A percentile compares a stretch with the other conserved stretches of the same genome.
These are phyloP conservation scores for Mallotus nudiflorus DNA, from an alignment of 345 rosid species.

Conservation along the genomic window DNA sequence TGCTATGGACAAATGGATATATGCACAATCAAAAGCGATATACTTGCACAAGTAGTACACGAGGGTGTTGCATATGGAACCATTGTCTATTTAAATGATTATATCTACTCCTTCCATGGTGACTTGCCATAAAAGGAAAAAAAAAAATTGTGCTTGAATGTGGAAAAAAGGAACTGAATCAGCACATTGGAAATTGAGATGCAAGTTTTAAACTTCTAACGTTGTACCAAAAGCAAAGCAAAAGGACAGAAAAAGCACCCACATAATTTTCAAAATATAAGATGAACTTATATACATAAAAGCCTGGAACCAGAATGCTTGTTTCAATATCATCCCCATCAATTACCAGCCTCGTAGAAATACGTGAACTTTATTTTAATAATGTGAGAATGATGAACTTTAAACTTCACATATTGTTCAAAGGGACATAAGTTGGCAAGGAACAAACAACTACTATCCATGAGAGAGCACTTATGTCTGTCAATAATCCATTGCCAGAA, in stretches of 20 bases:
- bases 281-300: not conserved
- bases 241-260: not conserved
- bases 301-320: not conserved
- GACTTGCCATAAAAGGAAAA: too few species aligned
- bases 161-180: not conserved
- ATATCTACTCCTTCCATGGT: too few species aligned
- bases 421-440: not conserved
- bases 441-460: not conserved
- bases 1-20: too few species aligned
- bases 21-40: too few species aligned
- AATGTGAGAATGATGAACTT: not conserved
- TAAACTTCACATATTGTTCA: constrained; percentile 3
- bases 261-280: not conserved
- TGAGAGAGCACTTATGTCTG: not conserved
- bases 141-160: not conserved
- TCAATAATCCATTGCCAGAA: not conserved
- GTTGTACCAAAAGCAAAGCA: not conserved
- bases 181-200: not conserved
- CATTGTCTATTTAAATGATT: too few species aligned
- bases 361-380: constrained; percentile 1
- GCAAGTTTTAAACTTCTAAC: not conserved
- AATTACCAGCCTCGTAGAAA: not conserved
- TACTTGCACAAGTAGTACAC: too few species aligned
- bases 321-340: not conserved
- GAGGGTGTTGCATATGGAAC: too few species aligned